Conservation (phyloP, 2,329 filamentous ascomycete genomes). For the Colletotrichum sp. region DNA sequence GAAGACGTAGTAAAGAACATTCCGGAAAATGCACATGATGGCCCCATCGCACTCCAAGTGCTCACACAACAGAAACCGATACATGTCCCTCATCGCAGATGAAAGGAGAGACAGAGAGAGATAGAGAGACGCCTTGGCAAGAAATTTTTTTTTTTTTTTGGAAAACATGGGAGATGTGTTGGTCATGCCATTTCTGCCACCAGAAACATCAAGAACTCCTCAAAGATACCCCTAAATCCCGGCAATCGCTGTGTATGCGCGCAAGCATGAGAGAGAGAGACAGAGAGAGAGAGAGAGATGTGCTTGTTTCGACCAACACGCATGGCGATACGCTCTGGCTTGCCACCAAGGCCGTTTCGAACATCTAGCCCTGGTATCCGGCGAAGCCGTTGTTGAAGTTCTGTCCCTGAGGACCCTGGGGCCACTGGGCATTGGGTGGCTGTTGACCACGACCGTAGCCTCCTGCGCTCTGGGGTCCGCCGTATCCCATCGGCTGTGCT, state of each 20-base stretch:
- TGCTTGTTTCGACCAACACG: constrained; percentile 5
- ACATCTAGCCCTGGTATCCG: constrained; percentile 63
- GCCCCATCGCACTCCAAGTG: constrained; percentile 15
- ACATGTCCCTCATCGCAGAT: constrained; percentile 16
- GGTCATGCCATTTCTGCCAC: constrained; percentile 17
- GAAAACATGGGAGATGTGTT: constrained; percentile 14
- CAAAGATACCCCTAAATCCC: constrained; percentile 9
- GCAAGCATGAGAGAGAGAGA: background rate
- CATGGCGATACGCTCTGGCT: background rate
- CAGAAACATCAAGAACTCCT: constrained; percentile 11
- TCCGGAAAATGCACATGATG: constrained; percentile 11
- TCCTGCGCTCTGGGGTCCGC: constrained; percentile 75
- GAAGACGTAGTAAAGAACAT: constrained; percentile 9
- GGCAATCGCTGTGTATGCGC: constrained; percentile 7
- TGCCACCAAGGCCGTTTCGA: background rate
- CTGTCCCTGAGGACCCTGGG: constrained; percentile 54
- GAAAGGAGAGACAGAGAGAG: constrained; percentile 6
- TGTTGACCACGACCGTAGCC: constrained; percentile 82
- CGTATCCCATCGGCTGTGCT: constrained; percentile 74
- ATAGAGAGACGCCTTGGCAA: constrained; percentile 14
- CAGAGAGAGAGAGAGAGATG: background rate
- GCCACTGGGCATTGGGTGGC: constrained; percentile 61
- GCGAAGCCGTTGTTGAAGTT: constrained; percentile 68
- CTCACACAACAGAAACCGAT: constrained; percentile 17
- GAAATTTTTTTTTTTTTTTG: constrained; percentile 17